Evolutionary conservation across 768 basidiomycete species (phyloP), one percentile per base, ranked within the genome.

Genomic region (Sutorius australiensis): DNA sequence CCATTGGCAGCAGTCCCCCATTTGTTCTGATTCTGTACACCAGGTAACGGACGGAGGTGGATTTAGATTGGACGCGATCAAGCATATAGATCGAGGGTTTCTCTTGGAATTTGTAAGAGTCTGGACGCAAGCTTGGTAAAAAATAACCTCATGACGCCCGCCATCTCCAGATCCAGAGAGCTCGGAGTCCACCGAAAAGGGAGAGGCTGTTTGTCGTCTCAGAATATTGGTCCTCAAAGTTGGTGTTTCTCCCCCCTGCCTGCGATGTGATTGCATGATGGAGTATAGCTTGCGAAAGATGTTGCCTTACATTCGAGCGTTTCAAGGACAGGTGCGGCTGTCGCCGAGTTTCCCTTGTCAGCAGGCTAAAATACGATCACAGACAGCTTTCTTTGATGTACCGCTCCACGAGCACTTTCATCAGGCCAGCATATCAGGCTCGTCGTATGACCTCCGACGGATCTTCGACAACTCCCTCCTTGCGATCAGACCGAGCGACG

Each of bases 301-400:
- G 43, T 51, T 84, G 39, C 77, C 80, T 2, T 86, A 83, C 58
- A 78, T 89, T 51, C 73, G 75, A 38, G 75, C 74, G 17, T 83
- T 89, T 64, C 72, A 78, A 67, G 87, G 89, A 57, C 76, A 87
- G 68, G 89, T 88, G 5, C 9, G 55, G 49, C 72, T 51, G 16
- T 32, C 37, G 50, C 31, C 56, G 34, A 30, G 31, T 24, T 45
- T 44, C 21, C 17, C 40, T 31, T 30, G 28, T 10, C 4, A 32
- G 32, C n/a, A 46, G 17, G 37, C 38, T 56, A 12, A 48, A 28
- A 12, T 19, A 19, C 21, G 33, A 47, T 50, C 53, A 32, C 68
- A 95, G 86, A 83, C 88, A 11, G 79, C 92, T 0, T 92, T 95
- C 64, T 97, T 97, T 58, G 94, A 97, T 65, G 90, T 92, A 7